Evolutionary conservation across 176 grass and related monocot genomes (phyloP).

Genomic region (Rhynchospora pubera): DNA sequence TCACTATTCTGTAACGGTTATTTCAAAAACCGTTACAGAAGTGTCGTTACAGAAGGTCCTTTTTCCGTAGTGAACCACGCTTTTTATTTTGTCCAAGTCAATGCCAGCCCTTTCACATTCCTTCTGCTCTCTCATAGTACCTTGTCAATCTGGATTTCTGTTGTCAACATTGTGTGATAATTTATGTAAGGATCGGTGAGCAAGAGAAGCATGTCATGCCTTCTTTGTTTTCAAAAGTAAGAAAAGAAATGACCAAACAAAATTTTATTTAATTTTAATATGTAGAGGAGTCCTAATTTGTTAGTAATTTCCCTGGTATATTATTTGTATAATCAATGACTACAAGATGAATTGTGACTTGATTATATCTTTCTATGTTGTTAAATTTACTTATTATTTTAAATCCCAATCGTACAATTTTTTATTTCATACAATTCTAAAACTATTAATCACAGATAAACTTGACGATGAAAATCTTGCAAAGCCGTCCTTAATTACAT

Average conservation of each 20-base stretch:
- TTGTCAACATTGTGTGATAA: not conserved
- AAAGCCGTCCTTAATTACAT: too few species aligned
- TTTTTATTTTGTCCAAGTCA: slow-evolving; percentile 6
- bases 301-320: not conserved
- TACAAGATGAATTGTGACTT: not conserved
- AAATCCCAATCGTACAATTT: too few species aligned
- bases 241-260: not conserved
- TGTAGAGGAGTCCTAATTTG: not conserved
- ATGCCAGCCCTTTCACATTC: not conserved
- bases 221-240: not conserved
- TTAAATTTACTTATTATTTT: too few species aligned
- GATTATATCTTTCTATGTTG: not conserved
- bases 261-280: not conserved
- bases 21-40: too few species aligned
- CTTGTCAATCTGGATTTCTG: not conserved
- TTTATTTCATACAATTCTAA: too few species aligned
- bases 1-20: too few species aligned
- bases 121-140: not conserved
- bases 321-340: not conserved
- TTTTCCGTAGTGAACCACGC: not conserved
- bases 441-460: too few species aligned
- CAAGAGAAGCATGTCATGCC: not conserved
- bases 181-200: not conserved
- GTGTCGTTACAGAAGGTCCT: too few species aligned
- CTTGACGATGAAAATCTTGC: too few species aligned